Percentiles rank a stretch among this genome's conserved stretches.
phyloP scores from a whole-genome alignment of 2,329 filamentous ascomycete genomes.

The Drechslerella stenobrocha region DNA sequence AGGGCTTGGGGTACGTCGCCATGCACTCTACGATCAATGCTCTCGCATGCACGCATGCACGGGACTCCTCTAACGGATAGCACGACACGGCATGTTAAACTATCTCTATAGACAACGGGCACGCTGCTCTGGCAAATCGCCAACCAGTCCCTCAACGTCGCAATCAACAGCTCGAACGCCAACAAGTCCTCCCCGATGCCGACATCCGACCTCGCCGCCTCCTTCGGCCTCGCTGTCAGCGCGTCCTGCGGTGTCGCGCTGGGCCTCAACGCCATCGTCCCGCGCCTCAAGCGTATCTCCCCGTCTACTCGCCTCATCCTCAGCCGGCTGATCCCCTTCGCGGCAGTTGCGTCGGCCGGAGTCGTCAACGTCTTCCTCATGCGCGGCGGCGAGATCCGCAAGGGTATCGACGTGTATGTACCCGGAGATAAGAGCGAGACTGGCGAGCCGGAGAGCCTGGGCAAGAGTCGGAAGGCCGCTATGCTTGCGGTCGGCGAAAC shows the following conservation, averaged over 20 bases:
- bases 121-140: slow-evolving; percentile 92
- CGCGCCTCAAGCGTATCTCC: slow-evolving; percentile 74
- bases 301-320: slow-evolving; percentile 76
- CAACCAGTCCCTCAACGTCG: slow-evolving; percentile 97
- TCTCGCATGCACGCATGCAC: not conserved
- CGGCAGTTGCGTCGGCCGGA: slow-evolving; percentile 87
- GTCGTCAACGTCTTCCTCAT: slow-evolving; percentile 96
- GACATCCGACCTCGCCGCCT: slow-evolving; percentile 77
- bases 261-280: slow-evolving; percentile 86
- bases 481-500: slow-evolving; percentile 90
- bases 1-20: slow-evolving; percentile 65
- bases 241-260: slow-evolving; percentile 93
- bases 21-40: slow-evolving; percentile 6
- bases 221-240: slow-evolving; percentile 86
- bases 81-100: no score
- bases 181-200: slow-evolving; percentile 95
- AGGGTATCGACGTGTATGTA: slow-evolving; percentile 87
- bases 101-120: slow-evolving; percentile 58
- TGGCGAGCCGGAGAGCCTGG: slow-evolving; percentile 69
- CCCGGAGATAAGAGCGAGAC: slow-evolving; percentile 64
- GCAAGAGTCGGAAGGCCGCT: slow-evolving; percentile 85
- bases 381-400: slow-evolving; percentile 91
- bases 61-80: slow-evolving; percentile 14
- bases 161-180: slow-evolving; percentile 95
- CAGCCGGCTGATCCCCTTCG: slow-evolving; percentile 88